Evolutionary conservation across 228 moss, liverwort and hornwort genomes (phyloP), one percentile per base, ranked within the genome.

Genomic region (Sphagnum fallax): DNA sequence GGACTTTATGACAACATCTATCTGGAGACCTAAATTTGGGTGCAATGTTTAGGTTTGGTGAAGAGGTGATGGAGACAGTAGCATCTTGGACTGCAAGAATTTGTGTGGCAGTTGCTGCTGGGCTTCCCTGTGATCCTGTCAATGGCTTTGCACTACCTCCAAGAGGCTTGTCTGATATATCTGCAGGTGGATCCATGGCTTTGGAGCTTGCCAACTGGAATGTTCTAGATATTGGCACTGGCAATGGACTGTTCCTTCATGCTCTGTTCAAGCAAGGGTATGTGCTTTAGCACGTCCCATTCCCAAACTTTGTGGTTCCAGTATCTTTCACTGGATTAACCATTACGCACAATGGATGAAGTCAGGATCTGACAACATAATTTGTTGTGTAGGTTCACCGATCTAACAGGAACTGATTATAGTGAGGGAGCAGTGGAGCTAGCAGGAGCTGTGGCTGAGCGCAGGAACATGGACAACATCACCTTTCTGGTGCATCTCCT

Each of bases 201-300:
- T 74, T 74, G 76, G 84, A 86, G 73, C 80, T 96, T 6, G 76
- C 77, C 52, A 80, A 78, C 58, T 97, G 96, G 96, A 91, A 83
- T 68, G 88, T 90, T 68, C 80, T 97, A 67, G 96, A 97, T 75
- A 70, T 97, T 63, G 96, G 97, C 72, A 90, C 97, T 15, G 97
- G 97, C 71, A 98, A 98, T 73, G 97, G 97, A 70, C 75, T 98
- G 79, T 82, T 98, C 49, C 91, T 98, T 71, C 93, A 93, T 79
- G 88, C 90, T 52, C 76, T 98, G 75, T 79, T 81, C 60, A 91
- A 84, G 83, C 93, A 93, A 83, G 97, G 97, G 95, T 95, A 87
- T 51, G 53, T 61, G 32, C 32, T 32, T 32, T 1, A 32, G 32
- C 32, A 32, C 32, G 2, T 32, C 32, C 32, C 32, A 32, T 32